phyloP scores from a whole-genome alignment of 2,329 filamentous ascomycete species.

The Colletotrichum camelliae region DNA sequence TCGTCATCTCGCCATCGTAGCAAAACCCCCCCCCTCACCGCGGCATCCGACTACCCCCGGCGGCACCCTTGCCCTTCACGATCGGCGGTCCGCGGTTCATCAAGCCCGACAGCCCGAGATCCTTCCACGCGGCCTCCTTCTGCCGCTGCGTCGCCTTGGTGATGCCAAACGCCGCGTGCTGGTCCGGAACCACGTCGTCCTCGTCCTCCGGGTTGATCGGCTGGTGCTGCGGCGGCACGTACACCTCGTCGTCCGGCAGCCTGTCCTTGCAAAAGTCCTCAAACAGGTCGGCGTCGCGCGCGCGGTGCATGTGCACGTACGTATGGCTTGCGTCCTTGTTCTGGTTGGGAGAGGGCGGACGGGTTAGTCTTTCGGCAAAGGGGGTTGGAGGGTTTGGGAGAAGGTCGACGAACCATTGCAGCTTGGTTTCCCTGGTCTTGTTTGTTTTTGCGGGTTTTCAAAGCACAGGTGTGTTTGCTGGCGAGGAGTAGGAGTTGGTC shows the following conservation, averaged over 20 bases:
- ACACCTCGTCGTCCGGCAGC: slow-evolving; percentile 79
- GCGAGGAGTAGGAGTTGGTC: not conserved
- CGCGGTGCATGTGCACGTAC: slow-evolving; percentile 75
- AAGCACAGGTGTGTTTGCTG: not conserved
- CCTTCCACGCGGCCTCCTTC: slow-evolving; percentile 78
- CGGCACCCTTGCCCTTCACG: slow-evolving; percentile 21
- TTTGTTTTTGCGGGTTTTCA: not conserved
- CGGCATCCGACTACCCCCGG: slow-evolving; percentile 18
- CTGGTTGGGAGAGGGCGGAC: slow-evolving; percentile 35
- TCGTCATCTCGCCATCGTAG: not conserved
- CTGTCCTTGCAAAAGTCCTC: slow-evolving; percentile 75
- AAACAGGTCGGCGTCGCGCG: slow-evolving; percentile 78
- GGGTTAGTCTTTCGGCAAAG: not conserved
- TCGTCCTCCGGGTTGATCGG: slow-evolving; percentile 88
- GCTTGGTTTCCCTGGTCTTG: not conserved
- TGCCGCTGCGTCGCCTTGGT: slow-evolving; percentile 77
- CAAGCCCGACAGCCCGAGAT: slow-evolving; percentile 74
- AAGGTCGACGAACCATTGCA: not conserved
- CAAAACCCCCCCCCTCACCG: not conserved
- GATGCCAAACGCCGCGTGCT: slow-evolving; percentile 88
- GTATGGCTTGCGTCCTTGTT: slow-evolving; percentile 79
- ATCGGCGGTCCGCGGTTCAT: slow-evolving; percentile 65
- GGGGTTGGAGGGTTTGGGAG: too few relatives aligned
- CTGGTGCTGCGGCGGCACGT: slow-evolving; percentile 80
- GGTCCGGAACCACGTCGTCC: slow-evolving; percentile 86